These are phyloP conservation scores for Pseudocercospora fuligena DNA, from an alignment of 2,329 filamentous ascomycete species.

Conservation along the genomic window DNA sequence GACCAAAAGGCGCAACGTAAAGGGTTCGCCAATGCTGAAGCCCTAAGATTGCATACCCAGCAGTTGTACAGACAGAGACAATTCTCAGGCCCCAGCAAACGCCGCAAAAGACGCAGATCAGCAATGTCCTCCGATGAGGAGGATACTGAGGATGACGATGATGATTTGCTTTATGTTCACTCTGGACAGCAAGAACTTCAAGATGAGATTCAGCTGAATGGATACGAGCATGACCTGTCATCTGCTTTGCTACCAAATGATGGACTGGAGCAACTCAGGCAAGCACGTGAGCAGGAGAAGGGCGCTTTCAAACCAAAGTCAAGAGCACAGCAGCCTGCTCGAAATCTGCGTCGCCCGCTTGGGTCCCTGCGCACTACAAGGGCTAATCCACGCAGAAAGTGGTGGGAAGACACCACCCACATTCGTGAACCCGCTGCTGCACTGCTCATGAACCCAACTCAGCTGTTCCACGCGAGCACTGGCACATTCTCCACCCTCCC, in stretches of 20 bases:
- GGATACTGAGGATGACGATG: slow-evolving; percentile 13
- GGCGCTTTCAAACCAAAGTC: slow-evolving; percentile 4
- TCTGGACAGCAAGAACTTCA: slow-evolving; percentile 14
- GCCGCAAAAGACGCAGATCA: not conserved
- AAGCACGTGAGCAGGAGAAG: not conserved
- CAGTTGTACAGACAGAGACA: slow-evolving; percentile 9
- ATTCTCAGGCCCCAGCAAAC: not conserved
- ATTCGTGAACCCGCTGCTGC: slow-evolving; percentile 6
- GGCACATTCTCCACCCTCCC: slow-evolving; percentile 24
- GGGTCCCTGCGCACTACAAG: slow-evolving; percentile 16
- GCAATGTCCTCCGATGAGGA: slow-evolving; percentile 1
- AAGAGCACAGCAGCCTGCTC: slow-evolving; percentile 2
- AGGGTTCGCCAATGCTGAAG: slow-evolving; percentile 19
- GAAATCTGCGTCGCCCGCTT: slow-evolving; percentile 19
- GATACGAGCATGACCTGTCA: slow-evolving; percentile 29
- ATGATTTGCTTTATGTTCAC: slow-evolving; percentile 5
- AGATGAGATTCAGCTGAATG: slow-evolving; percentile 30
- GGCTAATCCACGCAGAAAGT: slow-evolving; percentile 8
- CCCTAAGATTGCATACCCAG: slow-evolving; percentile 15
- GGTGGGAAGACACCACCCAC: slow-evolving; percentile 17
- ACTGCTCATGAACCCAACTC: slow-evolving; percentile 22
- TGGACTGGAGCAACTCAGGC: not conserved
- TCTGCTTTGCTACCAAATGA: slow-evolving; percentile 4
- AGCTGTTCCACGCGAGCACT: slow-evolving; percentile 16
- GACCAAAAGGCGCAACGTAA: slow-evolving; percentile 18